Base-by-base conservation (phyloP, 495 filamentous ascomycete species). In the Hypoxylon subgilvum region DNA sequence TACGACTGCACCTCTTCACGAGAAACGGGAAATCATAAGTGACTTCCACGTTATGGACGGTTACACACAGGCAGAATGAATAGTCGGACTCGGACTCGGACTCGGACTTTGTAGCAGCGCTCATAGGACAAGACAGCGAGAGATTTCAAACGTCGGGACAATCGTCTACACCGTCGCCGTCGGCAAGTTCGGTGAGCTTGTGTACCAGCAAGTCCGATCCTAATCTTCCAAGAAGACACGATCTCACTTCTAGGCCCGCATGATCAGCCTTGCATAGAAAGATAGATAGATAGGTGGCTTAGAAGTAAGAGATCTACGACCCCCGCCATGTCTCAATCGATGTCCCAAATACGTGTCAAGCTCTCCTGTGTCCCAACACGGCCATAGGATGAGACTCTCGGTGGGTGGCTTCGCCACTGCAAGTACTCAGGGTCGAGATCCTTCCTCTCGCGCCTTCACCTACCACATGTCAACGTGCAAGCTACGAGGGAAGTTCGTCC, bases 361-460 rank as follows among this genome's bases (percentile, higher is more conserved):
- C 36, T 27, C 23, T 27, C 23, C 23, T 27, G 42, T 32, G 14
- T 13, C 22, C 51, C 45, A 23, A 44, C 32, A 21, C 38, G 5
- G 35, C 46, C 23, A 22, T 39, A 30, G 30, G 23, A 4, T 21
- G 31, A 39, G 31, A 42, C 27, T 17, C 21, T 38, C 21, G 0
- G 13, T 4, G 35, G 32, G 32, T 13, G n/a, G 40, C 46, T 58
- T 51, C 45, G 55, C 55, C 55, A 58, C 55, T 30, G 8, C 31
- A 36, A 35, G 16, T 30, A 28, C 34, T 57, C 43, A 50, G 44
- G 55, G 40, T 38, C 34, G 31, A 21, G 39, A 58, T 58, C 46
- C 44, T 58, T 51, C 27, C 13, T 8, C 27, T 41, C 8, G 4
- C 8, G 8, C 8, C 23, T 3, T 8, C 8, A 27, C 23, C 23